These are phyloP conservation scores for Rosa multiflora DNA, from an alignment of 306 rosid species.

Conservation along the genomic window DNA sequence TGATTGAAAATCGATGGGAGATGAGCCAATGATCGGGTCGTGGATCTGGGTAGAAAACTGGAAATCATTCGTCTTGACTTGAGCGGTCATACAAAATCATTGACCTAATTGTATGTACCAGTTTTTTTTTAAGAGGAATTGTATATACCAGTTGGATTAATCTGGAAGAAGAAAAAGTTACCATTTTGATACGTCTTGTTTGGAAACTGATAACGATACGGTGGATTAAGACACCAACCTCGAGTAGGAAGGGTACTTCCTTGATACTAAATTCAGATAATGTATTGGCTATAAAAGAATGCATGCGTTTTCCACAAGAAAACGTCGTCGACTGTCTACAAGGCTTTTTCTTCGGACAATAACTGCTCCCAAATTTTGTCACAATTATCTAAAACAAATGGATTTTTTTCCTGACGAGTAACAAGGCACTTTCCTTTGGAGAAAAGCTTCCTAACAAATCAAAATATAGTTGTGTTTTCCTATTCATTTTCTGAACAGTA, in stretches of 20 bases:
- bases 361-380: background rate
- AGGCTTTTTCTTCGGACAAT: background rate
- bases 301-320: conserved; percentile 12
- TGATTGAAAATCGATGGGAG: background rate
- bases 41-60: background rate
- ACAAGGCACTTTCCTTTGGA: background rate
- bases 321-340: background rate
- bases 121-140: background rate
- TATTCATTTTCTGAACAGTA: background rate
- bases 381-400: background rate
- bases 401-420: no score
- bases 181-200: background rate
- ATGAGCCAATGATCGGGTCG: background rate
- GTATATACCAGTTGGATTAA: no score
- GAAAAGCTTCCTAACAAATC: background rate
- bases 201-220: background rate
- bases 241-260: background rate
- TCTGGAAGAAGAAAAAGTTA: background rate
- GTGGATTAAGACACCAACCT: conserved; percentile 2
- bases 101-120: background rate
- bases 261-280: background rate
- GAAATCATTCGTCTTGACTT: background rate
- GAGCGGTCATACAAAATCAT: background rate
- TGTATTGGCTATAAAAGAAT: background rate
- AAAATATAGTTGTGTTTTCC: background rate